These are phyloP conservation scores for Trichodelitschia bisporula DNA, from an alignment of 495 filamentous ascomycete genomes.

Conservation along the genomic window DNA sequence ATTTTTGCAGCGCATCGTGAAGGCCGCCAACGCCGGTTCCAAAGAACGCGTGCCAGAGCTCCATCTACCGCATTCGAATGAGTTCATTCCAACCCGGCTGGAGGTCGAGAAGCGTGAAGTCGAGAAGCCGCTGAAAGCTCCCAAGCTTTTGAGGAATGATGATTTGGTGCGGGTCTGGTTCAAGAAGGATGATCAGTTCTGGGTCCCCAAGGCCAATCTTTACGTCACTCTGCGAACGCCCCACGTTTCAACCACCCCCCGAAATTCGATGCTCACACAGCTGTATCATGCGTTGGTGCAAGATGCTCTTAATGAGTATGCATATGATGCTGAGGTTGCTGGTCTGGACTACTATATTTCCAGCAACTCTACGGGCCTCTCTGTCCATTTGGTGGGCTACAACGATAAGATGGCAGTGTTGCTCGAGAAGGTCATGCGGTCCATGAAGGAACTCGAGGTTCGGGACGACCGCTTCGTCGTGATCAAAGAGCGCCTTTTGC, in stretches of 20 bases:
- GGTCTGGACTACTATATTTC: conserved; percentile 65
- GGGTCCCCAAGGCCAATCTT: conserved; percentile 86
- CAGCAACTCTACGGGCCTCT: conserved; percentile 44
- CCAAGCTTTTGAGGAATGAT: conserved; percentile 74
- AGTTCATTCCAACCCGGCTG: conserved; percentile 85
- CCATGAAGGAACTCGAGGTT: conserved; percentile 65
- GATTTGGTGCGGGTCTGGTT: conserved; percentile 70
- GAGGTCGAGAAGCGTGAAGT: conserved; percentile 88
- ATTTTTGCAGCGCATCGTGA: conserved; percentile 41
- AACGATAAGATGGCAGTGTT: conserved; percentile 89
- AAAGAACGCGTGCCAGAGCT: conserved; percentile 39
- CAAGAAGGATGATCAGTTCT: conserved; percentile 97
- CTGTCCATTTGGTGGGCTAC: conserved; percentile 67
- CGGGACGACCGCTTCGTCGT: conserved; percentile 70
- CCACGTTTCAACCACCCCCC: conserved; percentile 48
- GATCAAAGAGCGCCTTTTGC: conserved; percentile 61
- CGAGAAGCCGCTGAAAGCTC: conserved; percentile 42
- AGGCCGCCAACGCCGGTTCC: conserved; percentile 30
- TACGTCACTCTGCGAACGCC: conserved; percentile 61
- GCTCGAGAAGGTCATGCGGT: conserved; percentile 69
- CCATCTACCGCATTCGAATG: conserved; percentile 78
- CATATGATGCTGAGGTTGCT: conserved; percentile 88
- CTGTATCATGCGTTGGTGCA: conserved; percentile 72
- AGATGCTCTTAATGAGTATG: conserved; percentile 80
- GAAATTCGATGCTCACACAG: conserved; percentile 48